Conservation (phyloP, 2,329 filamentous ascomycete genomes). For the Fusarium euwallaceae region DNA sequence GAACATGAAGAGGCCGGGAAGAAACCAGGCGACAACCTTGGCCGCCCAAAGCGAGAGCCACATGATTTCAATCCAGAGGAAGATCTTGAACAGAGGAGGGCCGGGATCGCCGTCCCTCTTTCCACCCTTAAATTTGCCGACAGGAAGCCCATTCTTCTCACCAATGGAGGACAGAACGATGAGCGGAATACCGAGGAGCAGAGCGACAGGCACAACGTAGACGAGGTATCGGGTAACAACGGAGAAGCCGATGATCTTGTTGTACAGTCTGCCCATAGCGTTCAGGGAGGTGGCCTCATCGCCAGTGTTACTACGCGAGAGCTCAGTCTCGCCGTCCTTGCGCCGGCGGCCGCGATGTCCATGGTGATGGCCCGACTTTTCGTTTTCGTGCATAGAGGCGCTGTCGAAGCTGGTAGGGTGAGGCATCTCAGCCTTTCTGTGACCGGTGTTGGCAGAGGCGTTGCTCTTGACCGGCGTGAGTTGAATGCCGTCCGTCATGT, state of each 20-base stretch:
- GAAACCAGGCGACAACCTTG: constrained; percentile 72
- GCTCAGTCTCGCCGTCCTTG: constrained; percentile 56
- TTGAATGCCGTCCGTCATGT: constrained; percentile 64
- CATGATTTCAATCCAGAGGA: constrained; percentile 77
- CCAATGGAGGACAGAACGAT: constrained; percentile 65
- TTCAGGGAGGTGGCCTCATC: constrained; percentile 72
- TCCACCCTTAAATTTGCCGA: constrained; percentile 24
- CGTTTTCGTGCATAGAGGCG: constrained; percentile 53
- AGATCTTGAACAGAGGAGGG: constrained; percentile 70
- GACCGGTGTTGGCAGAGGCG: constrained; percentile 62
- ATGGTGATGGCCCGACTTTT: constrained; percentile 60
- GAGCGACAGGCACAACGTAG: constrained; percentile 74
- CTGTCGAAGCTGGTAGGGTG: constrained; percentile 48
- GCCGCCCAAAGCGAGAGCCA: constrained; percentile 77
- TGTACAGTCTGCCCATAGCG: constrained; percentile 75
- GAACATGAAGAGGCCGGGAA: constrained; percentile 76
- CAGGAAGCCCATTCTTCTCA: constrained; percentile 36
- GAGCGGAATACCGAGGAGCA: constrained; percentile 73
- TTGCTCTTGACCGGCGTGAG: constrained; percentile 68
- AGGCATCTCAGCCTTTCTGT: constrained; percentile 59
- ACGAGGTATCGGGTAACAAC: constrained; percentile 75
- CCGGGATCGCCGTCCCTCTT: constrained; percentile 46
- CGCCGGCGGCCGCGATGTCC: constrained; percentile 62
- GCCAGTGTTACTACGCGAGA: constrained; percentile 62
- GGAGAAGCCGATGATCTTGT: constrained; percentile 73